Conservation (phyloP, 2,329 filamentous ascomycete species). For the Ascochyta fabae region DNA sequence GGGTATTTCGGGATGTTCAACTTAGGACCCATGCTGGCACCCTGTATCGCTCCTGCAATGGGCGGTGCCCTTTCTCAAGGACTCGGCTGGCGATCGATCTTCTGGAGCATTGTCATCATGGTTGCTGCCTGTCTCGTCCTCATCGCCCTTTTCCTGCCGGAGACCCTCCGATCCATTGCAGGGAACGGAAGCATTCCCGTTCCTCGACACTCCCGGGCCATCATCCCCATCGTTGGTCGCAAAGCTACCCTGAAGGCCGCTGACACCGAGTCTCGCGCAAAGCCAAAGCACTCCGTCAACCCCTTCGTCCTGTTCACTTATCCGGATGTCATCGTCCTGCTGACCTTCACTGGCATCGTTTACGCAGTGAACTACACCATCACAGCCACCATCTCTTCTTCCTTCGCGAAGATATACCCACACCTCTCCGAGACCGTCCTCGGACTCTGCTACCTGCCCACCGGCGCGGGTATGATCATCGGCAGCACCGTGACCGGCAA, state of each 20-base stretch:
- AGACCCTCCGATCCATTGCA: constrained; percentile 52
- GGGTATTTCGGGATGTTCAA: constrained; percentile 72
- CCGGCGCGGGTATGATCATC: constrained; percentile 62
- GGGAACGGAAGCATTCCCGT: constrained; percentile 46
- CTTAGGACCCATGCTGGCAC: constrained; percentile 53
- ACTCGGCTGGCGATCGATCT: constrained; percentile 47
- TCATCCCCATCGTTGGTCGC: constrained; percentile 33
- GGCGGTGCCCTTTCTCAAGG: constrained; percentile 45
- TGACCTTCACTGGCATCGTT: constrained; percentile 44
- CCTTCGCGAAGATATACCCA: constrained; percentile 34
- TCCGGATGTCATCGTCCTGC: constrained; percentile 52
- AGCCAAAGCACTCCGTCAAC: constrained; percentile 33
- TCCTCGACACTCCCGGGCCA: constrained; percentile 27
- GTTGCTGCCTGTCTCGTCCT: constrained; percentile 44
- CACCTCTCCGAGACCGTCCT: constrained; percentile 33
- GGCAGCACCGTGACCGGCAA: constrained; percentile 61
- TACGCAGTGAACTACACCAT: constrained; percentile 43
- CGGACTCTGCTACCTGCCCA: constrained; percentile 58
- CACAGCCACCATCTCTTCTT: constrained; percentile 38
- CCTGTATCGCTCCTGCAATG: constrained; percentile 40
- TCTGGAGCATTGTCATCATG: constrained; percentile 51
- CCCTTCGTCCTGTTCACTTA: constrained; percentile 38
- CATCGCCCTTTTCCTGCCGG: constrained; percentile 49
- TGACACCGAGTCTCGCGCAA: constrained; percentile 21
- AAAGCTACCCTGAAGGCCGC: constrained; percentile 21